Conservation (phyloP, 352 stramenopile species). For the Aphanomyces astaci region DNA sequence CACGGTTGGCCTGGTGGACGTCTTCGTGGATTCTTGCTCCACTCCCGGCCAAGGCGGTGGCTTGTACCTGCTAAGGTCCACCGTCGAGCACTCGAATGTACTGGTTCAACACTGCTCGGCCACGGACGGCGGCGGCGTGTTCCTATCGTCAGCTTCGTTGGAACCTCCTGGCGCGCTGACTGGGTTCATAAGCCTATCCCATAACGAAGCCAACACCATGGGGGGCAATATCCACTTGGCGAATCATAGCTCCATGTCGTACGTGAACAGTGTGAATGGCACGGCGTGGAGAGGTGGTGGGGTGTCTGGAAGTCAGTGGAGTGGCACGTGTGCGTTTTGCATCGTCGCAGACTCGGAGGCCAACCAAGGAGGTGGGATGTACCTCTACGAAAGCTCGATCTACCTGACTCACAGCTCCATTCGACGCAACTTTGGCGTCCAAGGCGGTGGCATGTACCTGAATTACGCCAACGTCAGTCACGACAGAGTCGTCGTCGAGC, state of each 20-base stretch:
- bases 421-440: not conserved
- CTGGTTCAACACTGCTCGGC: not conserved
- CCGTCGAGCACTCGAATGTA: not conserved
- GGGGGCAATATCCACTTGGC: not conserved
- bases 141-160: not conserved
- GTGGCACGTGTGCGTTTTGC: not conserved
- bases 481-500: not conserved
- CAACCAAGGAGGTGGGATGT: not conserved
- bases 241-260: not conserved
- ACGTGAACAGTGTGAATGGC: not conserved
- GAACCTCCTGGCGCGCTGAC: not conserved
- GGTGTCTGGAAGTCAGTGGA: not conserved
- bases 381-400: not conserved
- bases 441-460: not conserved
- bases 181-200: not conserved
- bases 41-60: conserved; percentile 1
- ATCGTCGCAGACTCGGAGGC: not conserved
- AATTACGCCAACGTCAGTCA: not conserved
- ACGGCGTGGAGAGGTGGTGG: not conserved
- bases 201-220: not conserved
- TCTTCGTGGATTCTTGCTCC: not conserved
- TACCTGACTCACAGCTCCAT: not conserved
- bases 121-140: not conserved
- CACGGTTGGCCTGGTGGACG: not conserved
- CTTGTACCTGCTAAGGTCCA: not conserved